Conservation (phyloP, 1,139 yeast genomes). For the Diutina catenulata region DNA sequence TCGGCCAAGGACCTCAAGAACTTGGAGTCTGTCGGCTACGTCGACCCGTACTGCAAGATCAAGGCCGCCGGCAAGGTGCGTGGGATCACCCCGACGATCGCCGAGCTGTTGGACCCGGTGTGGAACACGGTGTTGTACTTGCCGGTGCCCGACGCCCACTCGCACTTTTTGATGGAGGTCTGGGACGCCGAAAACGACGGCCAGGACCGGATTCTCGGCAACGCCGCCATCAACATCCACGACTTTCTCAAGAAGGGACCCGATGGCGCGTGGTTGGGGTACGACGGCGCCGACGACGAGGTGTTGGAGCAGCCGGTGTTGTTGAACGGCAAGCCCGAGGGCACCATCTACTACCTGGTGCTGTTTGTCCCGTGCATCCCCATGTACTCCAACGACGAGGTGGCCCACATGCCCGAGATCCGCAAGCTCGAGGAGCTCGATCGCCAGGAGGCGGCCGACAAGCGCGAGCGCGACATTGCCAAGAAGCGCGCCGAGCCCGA, state of each 20-base stretch:
- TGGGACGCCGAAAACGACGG: slow-evolving; percentile 57
- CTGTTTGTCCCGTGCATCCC: slow-evolving; percentile 56
- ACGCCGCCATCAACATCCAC: slow-evolving; percentile 37
- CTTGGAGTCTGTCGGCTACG: slow-evolving; percentile 52
- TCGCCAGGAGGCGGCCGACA: slow-evolving; percentile 16
- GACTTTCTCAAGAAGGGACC: slow-evolving; percentile 38
- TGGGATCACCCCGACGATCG: slow-evolving; percentile 43
- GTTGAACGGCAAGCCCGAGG: slow-evolving; percentile 33
- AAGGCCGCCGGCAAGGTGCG: slow-evolving; percentile 44
- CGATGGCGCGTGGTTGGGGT: slow-evolving; percentile 34
- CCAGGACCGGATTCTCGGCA: slow-evolving; percentile 54
- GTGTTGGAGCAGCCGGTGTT: slow-evolving; percentile 34
- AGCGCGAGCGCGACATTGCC: slow-evolving; percentile 12
- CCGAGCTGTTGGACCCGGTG: slow-evolving; percentile 43
- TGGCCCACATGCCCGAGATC: slow-evolving; percentile 34
- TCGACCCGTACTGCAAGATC: slow-evolving; percentile 62
- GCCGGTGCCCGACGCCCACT: slow-evolving; percentile 53
- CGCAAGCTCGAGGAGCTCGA: slow-evolving; percentile 23
- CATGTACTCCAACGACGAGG: slow-evolving; percentile 30
- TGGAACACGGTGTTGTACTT: slow-evolving; percentile 49
- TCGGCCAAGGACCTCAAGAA: slow-evolving; percentile 45
- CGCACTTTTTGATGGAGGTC: slow-evolving; percentile 43
- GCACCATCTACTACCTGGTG: slow-evolving; percentile 42
- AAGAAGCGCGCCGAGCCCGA: slow-evolving; percentile 41
- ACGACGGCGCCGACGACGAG: slow-evolving; percentile 36